A percentile compares a stretch with the other conserved stretches of the same genome.
Conservation (phyloP, 2,329 filamentous ascomycete species). For the Trichoderma oligosporum region DNA sequence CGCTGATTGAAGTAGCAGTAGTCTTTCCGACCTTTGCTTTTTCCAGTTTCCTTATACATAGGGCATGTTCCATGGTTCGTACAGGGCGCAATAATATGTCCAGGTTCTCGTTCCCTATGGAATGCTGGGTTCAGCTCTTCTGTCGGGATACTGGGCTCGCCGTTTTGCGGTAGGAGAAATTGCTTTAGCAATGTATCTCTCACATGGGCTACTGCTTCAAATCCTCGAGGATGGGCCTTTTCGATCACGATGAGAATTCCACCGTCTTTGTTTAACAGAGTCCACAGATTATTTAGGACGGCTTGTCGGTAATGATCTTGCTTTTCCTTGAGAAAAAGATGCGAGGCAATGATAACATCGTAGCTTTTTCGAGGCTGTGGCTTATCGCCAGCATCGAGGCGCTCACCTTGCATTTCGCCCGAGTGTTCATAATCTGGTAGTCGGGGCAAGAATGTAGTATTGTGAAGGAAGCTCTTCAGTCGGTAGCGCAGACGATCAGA, state of each 20-base stretch:
- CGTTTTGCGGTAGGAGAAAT: slow-evolving; percentile 56
- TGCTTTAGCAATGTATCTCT: slow-evolving; percentile 73
- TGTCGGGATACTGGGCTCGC: slow-evolving; percentile 31
- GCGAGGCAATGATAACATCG: slow-evolving; percentile 86
- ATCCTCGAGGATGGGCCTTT: slow-evolving; percentile 86
- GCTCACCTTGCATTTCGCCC: slow-evolving; percentile 53
- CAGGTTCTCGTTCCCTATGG: slow-evolving; percentile 50
- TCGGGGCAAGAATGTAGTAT: slow-evolving; percentile 88
- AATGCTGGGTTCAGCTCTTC: slow-evolving; percentile 41
- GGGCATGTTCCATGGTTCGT: slow-evolving; percentile 86
- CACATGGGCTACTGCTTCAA: slow-evolving; percentile 85
- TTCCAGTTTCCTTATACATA: slow-evolving; percentile 74
- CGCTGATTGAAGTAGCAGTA: slow-evolving; percentile 89
- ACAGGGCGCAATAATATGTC: slow-evolving; percentile 70
- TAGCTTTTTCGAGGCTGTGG: slow-evolving; percentile 69
- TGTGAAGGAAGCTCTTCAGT: slow-evolving; percentile 70
- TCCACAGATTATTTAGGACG: slow-evolving; percentile 85
- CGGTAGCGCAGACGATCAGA: slow-evolving; percentile 72
- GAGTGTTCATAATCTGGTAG: slow-evolving; percentile 81
- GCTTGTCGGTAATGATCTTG: slow-evolving; percentile 74
- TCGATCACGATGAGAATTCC: slow-evolving; percentile 85
- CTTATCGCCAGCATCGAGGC: slow-evolving; percentile 54
- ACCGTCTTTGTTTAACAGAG: slow-evolving; percentile 74
- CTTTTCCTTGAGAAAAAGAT: slow-evolving; percentile 71
- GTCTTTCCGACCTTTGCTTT: slow-evolving; percentile 73